Base-by-base conservation (phyloP, 1,284 basidiomycete genomes). In the Leccinum pachyderme region DNA sequence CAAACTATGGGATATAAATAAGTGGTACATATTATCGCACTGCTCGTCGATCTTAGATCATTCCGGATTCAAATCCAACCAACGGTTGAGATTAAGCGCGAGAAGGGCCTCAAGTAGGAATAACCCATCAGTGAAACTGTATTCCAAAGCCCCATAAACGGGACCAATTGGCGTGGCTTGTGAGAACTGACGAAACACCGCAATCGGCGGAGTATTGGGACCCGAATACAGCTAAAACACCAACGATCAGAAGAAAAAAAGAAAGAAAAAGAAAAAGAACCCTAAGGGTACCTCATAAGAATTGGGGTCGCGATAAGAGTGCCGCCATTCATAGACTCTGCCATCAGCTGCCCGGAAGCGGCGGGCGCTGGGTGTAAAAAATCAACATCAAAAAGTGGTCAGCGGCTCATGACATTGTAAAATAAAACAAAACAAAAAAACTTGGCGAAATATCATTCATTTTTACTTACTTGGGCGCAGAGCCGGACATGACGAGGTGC, bases 1-100 rank as follows among this genome's bases (percentile, higher is more conserved):
- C 70, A 67, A 59, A 55, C 62, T 69, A 59, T 63, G 65, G 58
- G 62, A 73, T 68, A 65, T 72, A 69, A 67, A 69, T 70, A 67
- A 63, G 44, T 49, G 39, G 39, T 24, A 41, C 53, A 33, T 57
- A 62, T 66, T 62, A 58, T 67, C 50, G 44, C 51, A 24, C 54
- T 39, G 31, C 37, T 56, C 35, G 53, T 55, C 55, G 57, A 54
- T 54, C 47, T 53, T 37, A 73, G 70, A 55, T 76, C 75, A 63
- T 74, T 77, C 66, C 74, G 65, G 64, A 60, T 79, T 77, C 65
- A 75, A 69, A 69, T 89, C 87, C 66, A 89, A 71, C 86, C 86
- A 90, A 55, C 87, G 79, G 69, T 89, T 89, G 59, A 91, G 72
- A 64, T 79, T 82, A 49, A 91, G 75, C 7, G 89, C 77, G 37